phyloP scores from a whole-genome alignment of 176 grass and related monocot species.

The Oryza rufipogon region DNA sequence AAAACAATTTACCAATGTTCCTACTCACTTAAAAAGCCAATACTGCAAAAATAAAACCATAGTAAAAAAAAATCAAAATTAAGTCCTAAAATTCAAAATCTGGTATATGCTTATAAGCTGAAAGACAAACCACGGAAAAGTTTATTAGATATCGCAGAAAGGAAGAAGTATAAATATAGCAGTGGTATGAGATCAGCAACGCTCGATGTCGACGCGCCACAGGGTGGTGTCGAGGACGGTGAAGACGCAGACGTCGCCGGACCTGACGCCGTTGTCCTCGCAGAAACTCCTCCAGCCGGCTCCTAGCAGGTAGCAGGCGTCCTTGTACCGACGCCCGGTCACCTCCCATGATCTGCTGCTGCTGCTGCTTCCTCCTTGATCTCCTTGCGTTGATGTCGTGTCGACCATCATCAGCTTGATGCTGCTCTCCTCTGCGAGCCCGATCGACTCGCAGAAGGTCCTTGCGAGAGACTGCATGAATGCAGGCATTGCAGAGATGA shows the following conservation, averaged over 20 bases:
- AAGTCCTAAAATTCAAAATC: no score
- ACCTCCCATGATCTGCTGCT: conserved; percentile 8
- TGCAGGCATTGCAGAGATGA: neutral
- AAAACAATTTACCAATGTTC: no score
- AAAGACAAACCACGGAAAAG: no score
- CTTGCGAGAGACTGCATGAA: neutral
- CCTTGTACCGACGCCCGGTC: neutral
- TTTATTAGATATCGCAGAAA: no score
- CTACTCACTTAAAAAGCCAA: no score
- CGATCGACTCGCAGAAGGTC: neutral
- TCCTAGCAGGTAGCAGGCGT: neutral
- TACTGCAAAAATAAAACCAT: no score
- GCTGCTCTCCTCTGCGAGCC: neutral
- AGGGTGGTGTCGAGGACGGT: neutral
- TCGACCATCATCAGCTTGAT: conserved; percentile 25
- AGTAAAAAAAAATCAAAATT: no score
- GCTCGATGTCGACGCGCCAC: conserved; percentile 19
- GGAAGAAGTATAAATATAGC: no score
- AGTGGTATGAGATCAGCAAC: no score
- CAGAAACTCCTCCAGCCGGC: conserved; percentile 1
- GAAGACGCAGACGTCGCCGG: conserved; percentile 33
- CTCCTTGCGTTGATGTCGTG: neutral
- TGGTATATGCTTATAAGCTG: no score
- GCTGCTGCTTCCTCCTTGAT: neutral
- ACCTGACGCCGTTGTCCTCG: conserved; percentile 15